Evolutionary conservation across 495 filamentous ascomycete genomes (phyloP), one percentile per base, ranked within the genome.

Genomic region (Neurospora tetrasperma): DNA sequence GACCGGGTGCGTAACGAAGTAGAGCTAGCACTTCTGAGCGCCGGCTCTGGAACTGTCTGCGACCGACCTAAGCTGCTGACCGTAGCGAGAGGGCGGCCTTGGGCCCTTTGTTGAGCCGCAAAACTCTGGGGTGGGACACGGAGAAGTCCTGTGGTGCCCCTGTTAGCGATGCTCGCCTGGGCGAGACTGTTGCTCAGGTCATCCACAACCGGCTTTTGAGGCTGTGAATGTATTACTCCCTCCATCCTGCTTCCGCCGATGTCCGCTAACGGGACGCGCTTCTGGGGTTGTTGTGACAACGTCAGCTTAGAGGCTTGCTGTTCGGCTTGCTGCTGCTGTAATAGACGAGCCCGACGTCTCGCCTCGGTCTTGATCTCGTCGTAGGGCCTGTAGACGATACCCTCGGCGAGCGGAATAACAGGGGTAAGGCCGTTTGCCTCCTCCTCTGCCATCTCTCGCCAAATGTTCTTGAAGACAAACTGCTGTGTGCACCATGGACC

Each of bases 341-440:
- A 78, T 4, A 79, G 73, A 9, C 77, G 76, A 42, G 69, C 76
- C 79, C 72, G 76, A 23, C 80, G 79, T 54, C 69, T 80, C 43
- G 79, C 80, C 77, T 80, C 83, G 59, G 44, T 82, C 74, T 73
- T 76, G 75, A 78, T 77, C 73, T 80, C 84, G 40, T 86, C 82
- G 68, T 86, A 88, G 14, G 86, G 87, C 41, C 85, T 81, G 78
- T 94, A 94, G 12, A 94, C 90, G 71, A 90, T 85, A 44, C 90
- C 89, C 62, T 87, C 85, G 0, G 89, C 87, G 39, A 94, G 80
- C 5, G 92, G 92, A 62, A 94, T 89, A 5, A 87, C 79, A 3
- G 92, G 92, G 11, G 89, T 90, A 42, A 91, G 82, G 10, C 90
- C 89, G 66, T 88, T 87, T 44, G 90, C 86, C 77, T 94, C 91